phyloP scores from a whole-genome alignment of 768 basidiomycete genomes.

The Dioszegia hungarica region DNA sequence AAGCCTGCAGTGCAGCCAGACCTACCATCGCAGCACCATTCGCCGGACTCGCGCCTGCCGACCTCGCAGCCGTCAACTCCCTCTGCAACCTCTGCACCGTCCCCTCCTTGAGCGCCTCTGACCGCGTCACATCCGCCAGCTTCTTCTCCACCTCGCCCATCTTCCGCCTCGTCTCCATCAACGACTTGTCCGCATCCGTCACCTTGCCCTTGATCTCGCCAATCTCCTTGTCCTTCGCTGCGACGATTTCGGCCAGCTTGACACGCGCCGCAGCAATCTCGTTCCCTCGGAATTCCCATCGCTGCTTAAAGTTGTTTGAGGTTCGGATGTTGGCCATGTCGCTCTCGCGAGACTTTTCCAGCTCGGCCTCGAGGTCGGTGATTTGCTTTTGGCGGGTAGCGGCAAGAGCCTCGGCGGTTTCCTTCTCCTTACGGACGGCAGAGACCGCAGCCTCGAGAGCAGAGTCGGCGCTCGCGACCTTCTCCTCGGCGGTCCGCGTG shows the following conservation, averaged over 20 bases:
- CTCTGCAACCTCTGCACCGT: slow-evolving; percentile 32
- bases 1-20: not conserved
- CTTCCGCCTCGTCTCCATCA: slow-evolving; percentile 20
- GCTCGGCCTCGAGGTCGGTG: slow-evolving; percentile 18
- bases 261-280: slow-evolving; percentile 1
- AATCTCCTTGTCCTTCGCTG: slow-evolving; percentile 31
- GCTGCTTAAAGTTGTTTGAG: slow-evolving; percentile 33
- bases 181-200: slow-evolving; percentile 12
- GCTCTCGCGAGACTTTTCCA: slow-evolving; percentile 24
- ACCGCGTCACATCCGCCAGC: slow-evolving; percentile 17
- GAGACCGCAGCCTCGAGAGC: slow-evolving; percentile 28
- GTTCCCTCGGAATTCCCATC: slow-evolving; percentile 16
- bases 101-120: slow-evolving; percentile 19
- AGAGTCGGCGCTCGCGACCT: slow-evolving; percentile 24
- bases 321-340: too few relatives aligned
- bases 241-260: slow-evolving; percentile 3
- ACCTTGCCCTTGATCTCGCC: slow-evolving; percentile 8
- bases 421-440: slow-evolving; percentile 29
- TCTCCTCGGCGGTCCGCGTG: slow-evolving; percentile 35
- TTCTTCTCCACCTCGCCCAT: slow-evolving; percentile 30
- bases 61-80: slow-evolving; percentile 21
- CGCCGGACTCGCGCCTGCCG: not conserved
- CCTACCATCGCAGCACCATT: slow-evolving; percentile 24
- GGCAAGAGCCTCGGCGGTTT: slow-evolving; percentile 30
- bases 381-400: slow-evolving; percentile 27